A percentile compares a stretch with the other conserved stretches of the same genome.
Evolutionary conservation across 1,139 yeast genomes (phyloP).

Genomic region (Suhomyces terraborum): DNA sequence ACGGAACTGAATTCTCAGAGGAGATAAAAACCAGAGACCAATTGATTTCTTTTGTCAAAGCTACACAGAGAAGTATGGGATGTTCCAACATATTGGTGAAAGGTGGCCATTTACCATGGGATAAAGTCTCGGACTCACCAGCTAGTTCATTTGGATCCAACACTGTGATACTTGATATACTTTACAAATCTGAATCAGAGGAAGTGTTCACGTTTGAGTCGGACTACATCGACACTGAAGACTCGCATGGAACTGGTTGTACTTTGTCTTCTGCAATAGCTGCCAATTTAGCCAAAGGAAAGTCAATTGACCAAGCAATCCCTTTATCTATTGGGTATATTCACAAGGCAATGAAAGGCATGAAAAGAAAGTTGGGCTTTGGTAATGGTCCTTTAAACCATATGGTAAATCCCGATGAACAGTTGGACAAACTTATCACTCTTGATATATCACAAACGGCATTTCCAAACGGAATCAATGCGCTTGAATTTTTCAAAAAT

Average conservation of each 20-base stretch:
- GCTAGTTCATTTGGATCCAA: slow-evolving; percentile 18
- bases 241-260: slow-evolving; percentile 92
- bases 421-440: slow-evolving; percentile 14
- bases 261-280: slow-evolving; percentile 83
- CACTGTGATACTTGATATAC: slow-evolving; percentile 54
- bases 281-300: slow-evolving; percentile 65
- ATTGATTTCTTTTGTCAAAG: slow-evolving; percentile 42
- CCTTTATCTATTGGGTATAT: slow-evolving; percentile 63
- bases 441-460: neutral
- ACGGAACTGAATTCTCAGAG: slow-evolving; percentile 18
- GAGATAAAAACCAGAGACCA: slow-evolving; percentile 32
- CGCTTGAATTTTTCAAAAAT: slow-evolving; percentile 48
- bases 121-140: slow-evolving; percentile 21
- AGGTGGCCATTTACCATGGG: slow-evolving; percentile 79
- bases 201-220: slow-evolving; percentile 51
- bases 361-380: slow-evolving; percentile 46
- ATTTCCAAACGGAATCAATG: slow-evolving; percentile 1
- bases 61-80: slow-evolving; percentile 42
- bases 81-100: slow-evolving; percentile 66
- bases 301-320: slow-evolving; percentile 49
- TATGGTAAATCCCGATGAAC: slow-evolving; percentile 24
- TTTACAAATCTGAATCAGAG: slow-evolving; percentile 50
- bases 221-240: slow-evolving; percentile 46
- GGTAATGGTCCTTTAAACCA: slow-evolving; percentile 81
- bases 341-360: slow-evolving; percentile 57